phyloP scores from a whole-genome alignment of 306 rosid species.

The Sophora flavescens region DNA sequence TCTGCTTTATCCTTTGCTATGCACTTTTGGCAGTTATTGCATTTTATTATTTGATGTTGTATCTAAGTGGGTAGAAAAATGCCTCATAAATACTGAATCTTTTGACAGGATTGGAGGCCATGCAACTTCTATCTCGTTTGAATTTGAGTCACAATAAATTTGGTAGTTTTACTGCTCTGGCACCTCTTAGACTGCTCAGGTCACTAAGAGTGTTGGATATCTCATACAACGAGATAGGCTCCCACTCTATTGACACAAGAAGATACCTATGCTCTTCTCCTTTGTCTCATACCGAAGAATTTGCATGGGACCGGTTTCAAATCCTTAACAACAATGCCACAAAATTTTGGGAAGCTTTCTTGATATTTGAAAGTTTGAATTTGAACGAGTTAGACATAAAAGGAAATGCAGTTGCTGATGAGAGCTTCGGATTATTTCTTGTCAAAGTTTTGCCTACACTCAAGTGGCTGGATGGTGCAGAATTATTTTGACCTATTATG shows the following conservation, averaged over 20 bases:
- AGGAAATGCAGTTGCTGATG: slow-evolving; percentile 70
- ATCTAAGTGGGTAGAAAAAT: not conserved
- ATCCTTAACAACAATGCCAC: slow-evolving; percentile 38
- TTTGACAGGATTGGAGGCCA: slow-evolving; percentile 85
- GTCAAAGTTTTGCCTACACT: slow-evolving; percentile 65
- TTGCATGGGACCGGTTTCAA: slow-evolving; percentile 57
- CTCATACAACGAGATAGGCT: slow-evolving; percentile 77
- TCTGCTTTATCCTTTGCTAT: slow-evolving; percentile 6
- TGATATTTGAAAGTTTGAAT: slow-evolving; percentile 65
- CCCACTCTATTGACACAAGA: slow-evolving; percentile 72
- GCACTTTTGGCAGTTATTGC: not conserved
- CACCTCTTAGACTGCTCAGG: slow-evolving; percentile 66
- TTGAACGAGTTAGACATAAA: slow-evolving; percentile 67
- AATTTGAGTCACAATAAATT: slow-evolving; percentile 82
- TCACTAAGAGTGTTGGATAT: slow-evolving; percentile 75
- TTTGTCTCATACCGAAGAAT: slow-evolving; percentile 71
- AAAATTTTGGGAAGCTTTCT: slow-evolving; percentile 76
- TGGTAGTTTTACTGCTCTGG: slow-evolving; percentile 74
- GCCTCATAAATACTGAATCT: slow-evolving; percentile 39
- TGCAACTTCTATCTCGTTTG: slow-evolving; percentile 86
- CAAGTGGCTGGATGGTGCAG: slow-evolving; percentile 46
- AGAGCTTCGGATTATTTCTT: slow-evolving; percentile 64
- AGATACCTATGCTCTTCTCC: slow-evolving; percentile 83
- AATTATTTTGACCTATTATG: slow-evolving; percentile 41
- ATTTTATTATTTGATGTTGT: slow-evolving; percentile 14